phyloP scores from a whole-genome alignment of 768 basidiomycete species.

The Lactarius sanguifluus region DNA sequence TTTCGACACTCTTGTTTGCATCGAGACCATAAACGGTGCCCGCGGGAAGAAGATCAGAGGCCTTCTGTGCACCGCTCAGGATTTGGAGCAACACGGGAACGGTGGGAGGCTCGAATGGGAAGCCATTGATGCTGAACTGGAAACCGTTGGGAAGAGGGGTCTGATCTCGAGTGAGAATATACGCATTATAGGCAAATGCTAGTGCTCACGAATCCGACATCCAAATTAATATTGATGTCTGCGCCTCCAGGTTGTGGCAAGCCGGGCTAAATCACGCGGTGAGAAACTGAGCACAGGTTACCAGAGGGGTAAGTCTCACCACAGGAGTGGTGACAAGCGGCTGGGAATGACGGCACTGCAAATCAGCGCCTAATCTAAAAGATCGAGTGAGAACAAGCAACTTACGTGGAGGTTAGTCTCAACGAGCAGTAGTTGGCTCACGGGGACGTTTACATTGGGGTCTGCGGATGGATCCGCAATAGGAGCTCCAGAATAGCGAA shows the following conservation, averaged over 20 bases:
- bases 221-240: conserved; percentile 30
- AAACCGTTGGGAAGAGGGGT: conserved; percentile 29
- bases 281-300: not conserved
- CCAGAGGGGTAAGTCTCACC: conserved; percentile 7
- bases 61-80: conserved; percentile 49
- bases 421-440: conserved; percentile 19
- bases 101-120: conserved; percentile 42
- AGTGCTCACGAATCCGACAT: conserved; percentile 26
- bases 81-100: conserved; percentile 59
- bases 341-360: conserved; percentile 7
- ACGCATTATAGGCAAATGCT: not conserved
- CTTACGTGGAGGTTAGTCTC: conserved; percentile 31
- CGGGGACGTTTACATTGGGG: conserved; percentile 23
- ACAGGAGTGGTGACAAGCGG: conserved; percentile 25
- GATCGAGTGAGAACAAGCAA: not conserved
- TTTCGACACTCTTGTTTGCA: conserved; percentile 47
- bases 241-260: conserved; percentile 29
- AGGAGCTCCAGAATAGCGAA: conserved; percentile 41
- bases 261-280: conserved; percentile 29
- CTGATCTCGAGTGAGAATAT: conserved; percentile 9
- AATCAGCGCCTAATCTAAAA: not conserved
- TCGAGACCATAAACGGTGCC: conserved; percentile 51
- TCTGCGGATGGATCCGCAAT: conserved; percentile 35
- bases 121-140: conserved; percentile 42
- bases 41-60: conserved; percentile 48